Evolutionary conservation across 2,329 filamentous ascomycete species (phyloP), one percentile per base, ranked within the genome.

Genomic region (Xylariomycetidae sp.): DNA sequence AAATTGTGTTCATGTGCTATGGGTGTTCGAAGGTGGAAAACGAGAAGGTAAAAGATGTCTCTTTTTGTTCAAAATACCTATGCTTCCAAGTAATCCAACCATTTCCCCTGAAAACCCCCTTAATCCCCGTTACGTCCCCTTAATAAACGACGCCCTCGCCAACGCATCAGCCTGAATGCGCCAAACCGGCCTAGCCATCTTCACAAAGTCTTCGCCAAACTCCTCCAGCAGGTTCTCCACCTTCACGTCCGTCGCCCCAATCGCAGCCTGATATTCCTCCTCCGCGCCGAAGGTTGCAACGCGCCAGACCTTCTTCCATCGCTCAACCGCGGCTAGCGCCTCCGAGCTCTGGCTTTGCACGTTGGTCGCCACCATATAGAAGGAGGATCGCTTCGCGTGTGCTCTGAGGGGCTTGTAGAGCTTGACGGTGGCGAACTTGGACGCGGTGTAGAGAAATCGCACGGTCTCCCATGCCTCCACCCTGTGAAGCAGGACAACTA

Each of bases 401-500:
- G 37, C 44, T 1, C 6, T 47, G 2, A 6, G 41, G 0, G 67
- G 69, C 45, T 77, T 78, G 48, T 61, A 67, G 0, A 74, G 41
- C 15, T 37, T 26, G 0, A 75, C 44, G 0, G 46, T 27, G 0
- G 67, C 53, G 34, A 77, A 70, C n/a, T 50, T 45, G 11, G 33
- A 42, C 25, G 77, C 68, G 0, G 39, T 47, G 11, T 58, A 45
- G 8, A 77, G 27, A 0, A 67, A 28, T 0, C 46, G 27, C 2
- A 65, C 49, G 0, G 56, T 64, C 11, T 58, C 36, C 58, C 57
- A 65, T 0, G 43, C 43, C 33, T 76, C 69, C 1, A 67, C 25
- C 23, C 62, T 66, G 46, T 77, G 71, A 2, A 77, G 46, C 0
- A 77, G 60, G 0, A 72, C 45, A 2, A 79, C 41, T 54, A 79